phyloP scores from a whole-genome alignment of 169 alveolate genomes.

The Plasmodium sp. region DNA sequence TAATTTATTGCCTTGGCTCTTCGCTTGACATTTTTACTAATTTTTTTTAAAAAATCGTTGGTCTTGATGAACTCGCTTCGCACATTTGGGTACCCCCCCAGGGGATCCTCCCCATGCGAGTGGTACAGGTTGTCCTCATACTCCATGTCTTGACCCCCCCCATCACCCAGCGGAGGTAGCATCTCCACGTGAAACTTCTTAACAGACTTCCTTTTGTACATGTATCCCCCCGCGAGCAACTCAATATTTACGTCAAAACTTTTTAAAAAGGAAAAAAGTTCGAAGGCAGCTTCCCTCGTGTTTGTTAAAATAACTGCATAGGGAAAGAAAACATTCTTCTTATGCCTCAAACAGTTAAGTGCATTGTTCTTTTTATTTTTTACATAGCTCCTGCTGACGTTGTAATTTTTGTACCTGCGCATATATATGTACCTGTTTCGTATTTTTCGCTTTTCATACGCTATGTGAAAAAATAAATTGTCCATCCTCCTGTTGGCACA shows the following conservation, averaged over 20 bases:
- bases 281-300: slow-evolving; percentile 75
- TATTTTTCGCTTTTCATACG: slow-evolving; percentile 61
- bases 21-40: not conserved
- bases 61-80: not conserved
- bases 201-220: slow-evolving; percentile 54
- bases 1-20: slow-evolving; percentile 12
- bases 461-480: slow-evolving; percentile 61
- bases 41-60: slow-evolving; percentile 1
- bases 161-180: not conserved
- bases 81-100: not conserved
- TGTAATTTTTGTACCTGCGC: slow-evolving; percentile 38
- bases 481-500: slow-evolving; percentile 17
- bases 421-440: slow-evolving; percentile 46
- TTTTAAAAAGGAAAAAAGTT: slow-evolving; percentile 63
- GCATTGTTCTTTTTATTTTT: slow-evolving; percentile 55
- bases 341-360: slow-evolving; percentile 68
- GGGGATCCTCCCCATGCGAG: not conserved
- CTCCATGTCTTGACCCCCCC: not conserved
- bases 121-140: not conserved
- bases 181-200: slow-evolving; percentile 31
- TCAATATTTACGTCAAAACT: slow-evolving; percentile 69
- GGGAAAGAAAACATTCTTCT: slow-evolving; percentile 52
- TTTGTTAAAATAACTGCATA: slow-evolving; percentile 71
- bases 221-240: slow-evolving; percentile 58
- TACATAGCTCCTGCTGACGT: slow-evolving; percentile 32